Percentiles rank a stretch among this genome's conserved stretches.
Evolutionary conservation across 2,329 filamentous ascomycete genomes (phyloP).

Genomic region (Metarhizium anisopliae): DNA sequence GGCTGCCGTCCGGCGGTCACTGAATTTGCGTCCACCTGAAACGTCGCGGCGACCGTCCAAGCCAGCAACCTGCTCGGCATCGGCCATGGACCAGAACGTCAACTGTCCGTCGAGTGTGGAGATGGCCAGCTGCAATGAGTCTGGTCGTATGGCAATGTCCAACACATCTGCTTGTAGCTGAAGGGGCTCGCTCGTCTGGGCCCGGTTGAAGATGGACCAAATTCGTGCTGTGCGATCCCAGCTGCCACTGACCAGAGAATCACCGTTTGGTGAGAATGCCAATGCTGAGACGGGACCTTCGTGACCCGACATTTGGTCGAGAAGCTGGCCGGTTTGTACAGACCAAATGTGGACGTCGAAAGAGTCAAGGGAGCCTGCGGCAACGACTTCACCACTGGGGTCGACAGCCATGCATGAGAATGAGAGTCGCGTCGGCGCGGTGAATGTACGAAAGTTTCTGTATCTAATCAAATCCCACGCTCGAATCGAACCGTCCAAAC

Average conservation of each 20-base stretch:
- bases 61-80: constrained; percentile 77
- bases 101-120: constrained; percentile 90
- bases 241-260: constrained; percentile 77
- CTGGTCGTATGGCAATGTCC: constrained; percentile 76
- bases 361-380: constrained; percentile 88
- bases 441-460: constrained; percentile 95
- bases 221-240: constrained; percentile 95
- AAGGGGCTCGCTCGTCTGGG: constrained; percentile 89
- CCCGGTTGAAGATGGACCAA: constrained; percentile 91
- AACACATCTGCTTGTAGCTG: constrained; percentile 89
- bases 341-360: constrained; percentile 99
- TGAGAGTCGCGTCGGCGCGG: constrained; percentile 79
- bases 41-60: constrained; percentile 87
- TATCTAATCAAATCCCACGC: constrained; percentile 96
- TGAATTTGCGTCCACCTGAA: constrained; percentile 81
- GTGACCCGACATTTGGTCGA: constrained; percentile 85
- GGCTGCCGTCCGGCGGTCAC: constrained; percentile 82
- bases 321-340: constrained; percentile 90
- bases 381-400: constrained; percentile 91
- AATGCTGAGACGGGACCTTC: constrained; percentile 88
- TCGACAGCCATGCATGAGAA: constrained; percentile 96
- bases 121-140: constrained; percentile 83
- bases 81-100: constrained; percentile 87
- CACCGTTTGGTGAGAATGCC: constrained; percentile 80
- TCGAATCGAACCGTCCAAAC: constrained; percentile 84